phyloP scores from a whole-genome alignment of 495 filamentous ascomycete genomes.

The Penicillium egyptiacum region DNA sequence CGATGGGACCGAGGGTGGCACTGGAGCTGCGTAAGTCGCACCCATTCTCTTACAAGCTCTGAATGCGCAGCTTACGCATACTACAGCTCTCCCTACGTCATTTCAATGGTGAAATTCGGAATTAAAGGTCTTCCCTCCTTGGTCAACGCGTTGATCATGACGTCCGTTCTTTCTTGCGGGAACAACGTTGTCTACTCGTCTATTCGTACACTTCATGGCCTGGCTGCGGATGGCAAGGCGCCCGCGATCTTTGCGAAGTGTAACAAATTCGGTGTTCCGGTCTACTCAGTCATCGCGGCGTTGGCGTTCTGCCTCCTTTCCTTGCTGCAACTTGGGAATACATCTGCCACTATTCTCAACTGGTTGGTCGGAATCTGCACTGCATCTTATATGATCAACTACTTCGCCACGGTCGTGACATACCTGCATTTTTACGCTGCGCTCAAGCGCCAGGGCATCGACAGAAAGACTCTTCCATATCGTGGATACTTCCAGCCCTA shows the following conservation, averaged over 20 bases:
- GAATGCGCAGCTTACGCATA: background rate
- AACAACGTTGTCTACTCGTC: conserved; percentile 50
- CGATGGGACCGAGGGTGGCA: conserved; percentile 22
- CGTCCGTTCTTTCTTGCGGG: conserved; percentile 49
- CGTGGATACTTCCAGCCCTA: conserved; percentile 36
- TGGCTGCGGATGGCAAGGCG: conserved; percentile 47
- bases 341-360: conserved; percentile 27
- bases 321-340: conserved; percentile 29
- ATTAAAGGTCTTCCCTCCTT: conserved; percentile 44
- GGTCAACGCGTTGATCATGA: conserved; percentile 52
- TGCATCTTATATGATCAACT: conserved; percentile 35
- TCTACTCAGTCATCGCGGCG: conserved; percentile 38
- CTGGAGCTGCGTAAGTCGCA: conserved; percentile 40
- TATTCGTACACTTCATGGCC: conserved; percentile 44
- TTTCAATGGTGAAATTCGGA: conserved; percentile 48
- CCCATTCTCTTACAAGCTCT: background rate
- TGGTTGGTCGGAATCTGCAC: conserved; percentile 35
- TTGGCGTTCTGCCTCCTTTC: conserved; percentile 45
- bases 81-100: conserved; percentile 47
- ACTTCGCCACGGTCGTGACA: conserved; percentile 50
- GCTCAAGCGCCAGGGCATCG: conserved; percentile 34
- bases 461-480: conserved; percentile 33
- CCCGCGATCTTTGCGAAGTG: conserved; percentile 42
- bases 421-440: conserved; percentile 46
- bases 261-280: conserved; percentile 44